Percentiles rank a stretch among this genome's conserved stretches.
phyloP scores from a whole-genome alignment of 495 filamentous ascomycete species.

The Achaetomiella virescens region DNA sequence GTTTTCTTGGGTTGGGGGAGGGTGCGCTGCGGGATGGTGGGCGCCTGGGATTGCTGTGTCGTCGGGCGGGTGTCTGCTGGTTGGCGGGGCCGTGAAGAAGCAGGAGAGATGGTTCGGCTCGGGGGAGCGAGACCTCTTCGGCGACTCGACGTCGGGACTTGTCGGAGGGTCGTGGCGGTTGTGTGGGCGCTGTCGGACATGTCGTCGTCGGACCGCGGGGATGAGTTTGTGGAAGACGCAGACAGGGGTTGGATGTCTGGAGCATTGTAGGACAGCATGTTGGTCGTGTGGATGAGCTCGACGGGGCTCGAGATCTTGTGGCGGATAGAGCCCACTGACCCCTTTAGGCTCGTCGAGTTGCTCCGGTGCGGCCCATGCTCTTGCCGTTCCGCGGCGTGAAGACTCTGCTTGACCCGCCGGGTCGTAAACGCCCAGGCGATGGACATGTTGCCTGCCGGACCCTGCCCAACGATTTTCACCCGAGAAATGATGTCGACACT shows the following conservation, averaged over 20 bases:
- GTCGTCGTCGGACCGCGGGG: conserved; percentile 50
- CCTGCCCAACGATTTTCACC: background rate
- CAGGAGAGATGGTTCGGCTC: conserved; percentile 73
- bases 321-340: conserved; percentile 35
- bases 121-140: conserved; percentile 50
- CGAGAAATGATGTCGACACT: background rate
- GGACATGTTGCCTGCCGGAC: conserved; percentile 38
- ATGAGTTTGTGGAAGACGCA: conserved; percentile 51
- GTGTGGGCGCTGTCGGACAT: conserved; percentile 55
- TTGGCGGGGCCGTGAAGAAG: conserved; percentile 59
- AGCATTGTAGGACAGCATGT: conserved; percentile 90
- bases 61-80: conserved; percentile 31
- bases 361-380: conserved; percentile 37
- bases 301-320: conserved; percentile 81
- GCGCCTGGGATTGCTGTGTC: conserved; percentile 40
- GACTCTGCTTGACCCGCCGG: conserved; percentile 42
- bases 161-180: conserved; percentile 54
- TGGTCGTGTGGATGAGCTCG: conserved; percentile 86
- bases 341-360: conserved; percentile 36
- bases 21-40: conserved; percentile 65
- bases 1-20: conserved; percentile 77
- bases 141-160: conserved; percentile 67
- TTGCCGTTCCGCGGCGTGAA: conserved; percentile 24
- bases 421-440: conserved; percentile 65
- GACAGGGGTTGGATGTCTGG: conserved; percentile 62